These are phyloP conservation scores for Chloranthus sessilifolius DNA, from an alignment of 164 flowering plant species.

Conservation along the genomic window DNA sequence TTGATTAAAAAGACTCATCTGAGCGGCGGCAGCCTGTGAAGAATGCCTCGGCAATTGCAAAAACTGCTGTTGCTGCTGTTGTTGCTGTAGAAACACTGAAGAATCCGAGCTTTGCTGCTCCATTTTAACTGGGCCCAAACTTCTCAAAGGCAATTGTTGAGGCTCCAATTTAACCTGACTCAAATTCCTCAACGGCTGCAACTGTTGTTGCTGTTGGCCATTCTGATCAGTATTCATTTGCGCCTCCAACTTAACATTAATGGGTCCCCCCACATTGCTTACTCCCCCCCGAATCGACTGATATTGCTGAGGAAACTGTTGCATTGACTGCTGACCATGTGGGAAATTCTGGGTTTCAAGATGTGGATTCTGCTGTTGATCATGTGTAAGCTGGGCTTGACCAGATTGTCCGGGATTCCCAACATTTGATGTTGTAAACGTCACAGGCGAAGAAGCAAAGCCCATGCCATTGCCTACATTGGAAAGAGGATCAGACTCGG, in stretches of 20 bases:
- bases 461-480: slow-evolving; percentile 63
- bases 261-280: slow-evolving; percentile 46
- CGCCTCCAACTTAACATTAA: slow-evolving; percentile 87
- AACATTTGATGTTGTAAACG: slow-evolving; percentile 41
- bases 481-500: slow-evolving; percentile 79
- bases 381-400: slow-evolving; percentile 52
- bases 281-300: slow-evolving; percentile 45
- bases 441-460: slow-evolving; percentile 35
- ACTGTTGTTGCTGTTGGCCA: slow-evolving; percentile 49
- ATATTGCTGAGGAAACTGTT: slow-evolving; percentile 41
- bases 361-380: slow-evolving; percentile 66
- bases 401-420: slow-evolving; percentile 41
- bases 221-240: slow-evolving; percentile 60
- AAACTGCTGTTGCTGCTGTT: slow-evolving; percentile 66
- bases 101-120: slow-evolving; percentile 80
- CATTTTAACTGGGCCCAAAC: slow-evolving; percentile 56
- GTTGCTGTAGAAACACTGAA: slow-evolving; percentile 66
- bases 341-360: slow-evolving; percentile 68
- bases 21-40: slow-evolving; percentile 66
- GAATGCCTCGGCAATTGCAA: slow-evolving; percentile 71
- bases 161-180: slow-evolving; percentile 71
- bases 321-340: slow-evolving; percentile 59
- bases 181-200: slow-evolving; percentile 52
- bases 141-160: slow-evolving; percentile 58
- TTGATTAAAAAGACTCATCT: slow-evolving; percentile 56